Percentiles rank a stretch among this genome's conserved stretches.
phyloP scores from a whole-genome alignment of 73 alveolate species.

The Paramecium octaurelia region DNA sequence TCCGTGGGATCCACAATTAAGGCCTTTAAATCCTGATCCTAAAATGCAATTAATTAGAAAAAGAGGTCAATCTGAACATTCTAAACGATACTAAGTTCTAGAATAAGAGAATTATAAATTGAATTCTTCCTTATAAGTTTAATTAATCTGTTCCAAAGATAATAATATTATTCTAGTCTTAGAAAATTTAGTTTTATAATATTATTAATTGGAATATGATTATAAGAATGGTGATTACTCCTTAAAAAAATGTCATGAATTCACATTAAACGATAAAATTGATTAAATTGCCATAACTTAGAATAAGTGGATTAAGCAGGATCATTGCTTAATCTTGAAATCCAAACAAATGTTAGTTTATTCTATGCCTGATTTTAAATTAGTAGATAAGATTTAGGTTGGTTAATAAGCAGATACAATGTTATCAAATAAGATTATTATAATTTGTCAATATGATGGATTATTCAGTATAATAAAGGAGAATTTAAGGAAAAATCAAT shows the following conservation, averaged over 20 bases:
- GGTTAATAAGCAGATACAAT: not conserved
- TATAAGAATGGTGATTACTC: not conserved
- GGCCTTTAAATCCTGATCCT: slow-evolving; percentile 3
- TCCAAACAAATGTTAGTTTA: not conserved
- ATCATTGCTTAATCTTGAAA: not conserved
- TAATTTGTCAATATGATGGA: not conserved
- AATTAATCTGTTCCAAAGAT: not conserved
- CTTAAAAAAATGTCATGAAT: not conserved
- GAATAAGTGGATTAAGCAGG: not conserved
- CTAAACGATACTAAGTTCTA: not conserved
- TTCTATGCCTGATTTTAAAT: not conserved
- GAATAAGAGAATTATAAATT: not conserved
- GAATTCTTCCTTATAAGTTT: not conserved
- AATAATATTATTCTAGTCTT: not conserved
- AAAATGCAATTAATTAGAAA: not conserved
- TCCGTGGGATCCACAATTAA: not conserved
- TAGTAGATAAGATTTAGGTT: not conserved
- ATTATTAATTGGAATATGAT: not conserved
- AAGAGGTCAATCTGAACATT: slow-evolving; percentile 16
- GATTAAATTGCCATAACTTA: not conserved
- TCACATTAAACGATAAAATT: not conserved
- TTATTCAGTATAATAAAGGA: not conserved
- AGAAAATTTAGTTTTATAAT: not conserved
- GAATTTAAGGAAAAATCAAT: not conserved
- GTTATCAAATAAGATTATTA: not conserved